Evolutionary conservation across 148 eudicot species (phyloP).

Genomic region (Camellia lanceoleosa): DNA sequence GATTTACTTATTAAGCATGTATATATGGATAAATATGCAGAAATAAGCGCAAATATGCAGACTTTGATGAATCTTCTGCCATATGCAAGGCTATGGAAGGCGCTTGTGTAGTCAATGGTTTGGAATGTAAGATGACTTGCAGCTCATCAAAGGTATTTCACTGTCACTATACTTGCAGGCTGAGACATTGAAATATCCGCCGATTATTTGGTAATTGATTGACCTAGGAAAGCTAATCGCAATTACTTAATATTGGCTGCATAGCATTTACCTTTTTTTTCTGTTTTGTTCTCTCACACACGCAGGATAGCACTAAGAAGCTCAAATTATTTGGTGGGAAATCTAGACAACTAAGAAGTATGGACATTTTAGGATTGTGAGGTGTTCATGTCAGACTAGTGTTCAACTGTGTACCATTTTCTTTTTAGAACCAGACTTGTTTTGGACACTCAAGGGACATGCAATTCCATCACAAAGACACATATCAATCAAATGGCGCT

Average conservation of each 20-base stretch:
- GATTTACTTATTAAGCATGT: background rate
- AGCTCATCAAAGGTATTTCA: conserved; percentile 74
- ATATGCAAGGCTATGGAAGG: conserved; percentile 60
- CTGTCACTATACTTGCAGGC: background rate
- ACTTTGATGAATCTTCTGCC: conserved; percentile 61
- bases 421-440: too few species aligned
- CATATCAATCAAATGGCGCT: too few species aligned
- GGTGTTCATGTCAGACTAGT: too few species aligned
- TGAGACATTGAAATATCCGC: background rate
- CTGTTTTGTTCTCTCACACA: background rate
- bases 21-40: conserved; percentile 38
- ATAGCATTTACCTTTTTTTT: background rate
- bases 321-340: background rate
- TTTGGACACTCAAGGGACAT: too few species aligned
- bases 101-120: conserved; percentile 55
- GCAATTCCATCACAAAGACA: too few species aligned
- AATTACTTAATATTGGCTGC: background rate
- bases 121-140: conserved; percentile 91
- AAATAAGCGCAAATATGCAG: conserved; percentile 59
- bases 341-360: background rate
- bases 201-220: background rate
- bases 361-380: too few species aligned
- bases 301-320: too few species aligned
- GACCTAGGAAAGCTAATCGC: background rate
- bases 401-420: too few species aligned